These are phyloP conservation scores for Colletotrichum karsti DNA, from an alignment of 2,329 filamentous ascomycete species.

Conservation along the genomic window DNA sequence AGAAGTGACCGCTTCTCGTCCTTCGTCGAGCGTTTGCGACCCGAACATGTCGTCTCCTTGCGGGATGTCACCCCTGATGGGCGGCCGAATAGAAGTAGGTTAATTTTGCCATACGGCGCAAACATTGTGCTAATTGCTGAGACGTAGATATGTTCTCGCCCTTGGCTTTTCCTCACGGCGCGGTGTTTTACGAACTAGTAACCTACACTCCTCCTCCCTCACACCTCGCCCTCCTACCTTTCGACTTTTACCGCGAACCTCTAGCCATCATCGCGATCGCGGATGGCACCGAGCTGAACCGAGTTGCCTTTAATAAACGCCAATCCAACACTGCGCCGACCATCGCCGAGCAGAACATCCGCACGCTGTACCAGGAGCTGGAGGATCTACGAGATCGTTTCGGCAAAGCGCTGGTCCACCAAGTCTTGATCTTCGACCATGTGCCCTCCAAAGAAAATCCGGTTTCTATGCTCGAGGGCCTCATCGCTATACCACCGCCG, in stretches of 20 bases:
- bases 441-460: constrained; percentile 54
- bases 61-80: constrained; percentile 87
- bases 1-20: constrained; percentile 80
- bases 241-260: constrained; percentile 89
- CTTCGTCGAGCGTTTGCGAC: constrained; percentile 81
- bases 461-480: constrained; percentile 70
- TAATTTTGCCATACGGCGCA: not conserved
- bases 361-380: constrained; percentile 71
- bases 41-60: constrained; percentile 83
- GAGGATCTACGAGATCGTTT: constrained; percentile 77
- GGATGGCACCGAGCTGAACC: constrained; percentile 77
- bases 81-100: constrained; percentile 84
- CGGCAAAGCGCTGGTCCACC: constrained; percentile 79
- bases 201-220: constrained; percentile 82
- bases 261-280: constrained; percentile 85
- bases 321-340: constrained; percentile 61
- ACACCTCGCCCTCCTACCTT: constrained; percentile 83
- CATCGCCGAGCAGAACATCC: constrained; percentile 64
- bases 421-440: constrained; percentile 83
- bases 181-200: constrained; percentile 87
- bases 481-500: constrained; percentile 74
- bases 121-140: constrained; percentile 2
- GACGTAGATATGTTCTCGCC: constrained; percentile 89
- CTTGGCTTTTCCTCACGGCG: constrained; percentile 84
- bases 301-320: constrained; percentile 61